Percentiles rank a stretch among this genome's conserved stretches.
phyloP scores from a whole-genome alignment of 1,139 yeast genomes.

The Ogataea hybrid region DNA sequence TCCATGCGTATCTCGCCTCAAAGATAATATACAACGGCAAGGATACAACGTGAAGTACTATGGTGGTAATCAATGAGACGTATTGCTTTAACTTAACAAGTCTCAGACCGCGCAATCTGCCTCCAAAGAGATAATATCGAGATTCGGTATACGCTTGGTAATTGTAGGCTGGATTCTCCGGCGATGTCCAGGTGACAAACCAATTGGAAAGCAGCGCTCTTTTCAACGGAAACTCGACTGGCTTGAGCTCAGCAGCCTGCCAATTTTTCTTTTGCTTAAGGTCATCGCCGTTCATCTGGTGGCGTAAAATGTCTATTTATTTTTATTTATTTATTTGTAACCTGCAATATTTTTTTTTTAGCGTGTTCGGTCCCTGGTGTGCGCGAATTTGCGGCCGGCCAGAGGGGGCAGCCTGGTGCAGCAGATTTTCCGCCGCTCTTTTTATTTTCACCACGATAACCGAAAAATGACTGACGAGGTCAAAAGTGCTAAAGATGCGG shows the following conservation, averaged over 20 bases:
- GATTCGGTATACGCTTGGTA: slow-evolving; percentile 22
- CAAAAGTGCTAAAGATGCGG: slow-evolving; percentile 38
- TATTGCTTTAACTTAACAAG: slow-evolving; percentile 2
- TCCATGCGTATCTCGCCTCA: slow-evolving; percentile 60
- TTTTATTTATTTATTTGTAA: background rate
- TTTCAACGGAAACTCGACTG: background rate
- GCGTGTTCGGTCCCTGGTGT: slow-evolving; percentile 10
- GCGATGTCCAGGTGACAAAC: background rate
- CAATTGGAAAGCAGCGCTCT: background rate
- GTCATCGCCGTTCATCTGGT: slow-evolving; percentile 3
- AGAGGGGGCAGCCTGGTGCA: slow-evolving; percentile 4
- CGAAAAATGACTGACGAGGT: slow-evolving; percentile 29
- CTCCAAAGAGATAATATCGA: slow-evolving; percentile 54
- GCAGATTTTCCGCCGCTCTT: slow-evolving; percentile 11
- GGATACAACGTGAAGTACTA: slow-evolving; percentile 40
- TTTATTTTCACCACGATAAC: slow-evolving; percentile 10
- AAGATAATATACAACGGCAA: slow-evolving; percentile 50
- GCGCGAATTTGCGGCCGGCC: slow-evolving; percentile 11
- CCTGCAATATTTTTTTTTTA: slow-evolving; percentile 1
- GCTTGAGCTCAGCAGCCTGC: background rate
- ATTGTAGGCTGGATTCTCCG: slow-evolving; percentile 13
- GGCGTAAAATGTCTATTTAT: slow-evolving; percentile 1
- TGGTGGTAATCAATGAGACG: slow-evolving; percentile 14
- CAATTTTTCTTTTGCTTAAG: background rate
- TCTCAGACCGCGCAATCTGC: slow-evolving; percentile 40